Evolutionary conservation across 805 yeast genomes (phyloP).

Genomic region (Tanozyma kutaoensis): DNA sequence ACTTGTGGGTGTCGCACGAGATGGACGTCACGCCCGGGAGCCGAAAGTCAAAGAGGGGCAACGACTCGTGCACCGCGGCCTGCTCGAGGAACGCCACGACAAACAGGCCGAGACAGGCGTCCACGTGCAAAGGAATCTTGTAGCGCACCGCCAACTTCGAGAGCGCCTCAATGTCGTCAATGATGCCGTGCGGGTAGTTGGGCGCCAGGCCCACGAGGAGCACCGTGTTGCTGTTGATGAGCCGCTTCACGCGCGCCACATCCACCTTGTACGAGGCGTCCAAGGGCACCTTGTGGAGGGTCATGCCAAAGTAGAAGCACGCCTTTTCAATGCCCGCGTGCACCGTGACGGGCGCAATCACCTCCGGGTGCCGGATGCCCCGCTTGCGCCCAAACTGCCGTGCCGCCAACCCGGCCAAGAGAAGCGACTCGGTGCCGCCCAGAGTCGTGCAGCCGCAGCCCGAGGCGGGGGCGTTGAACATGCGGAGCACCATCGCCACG

Average conservation of each 20-base stretch:
- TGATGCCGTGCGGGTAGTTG: conserved; percentile 91
- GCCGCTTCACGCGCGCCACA: conserved; percentile 40
- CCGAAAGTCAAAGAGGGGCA: conserved; percentile 69
- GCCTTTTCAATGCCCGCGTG: conserved; percentile 97
- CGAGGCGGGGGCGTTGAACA: conserved; percentile 64
- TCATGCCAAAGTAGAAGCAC: conserved; percentile 79
- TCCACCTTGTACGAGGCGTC: conserved; percentile 67
- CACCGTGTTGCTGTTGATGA: conserved; percentile 71
- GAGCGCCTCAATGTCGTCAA: conserved; percentile 73
- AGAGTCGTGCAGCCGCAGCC: conserved; percentile 69
- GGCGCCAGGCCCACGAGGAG: conserved; percentile 90
- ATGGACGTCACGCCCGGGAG: conserved; percentile 89
- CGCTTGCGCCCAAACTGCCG: conserved; percentile 54
- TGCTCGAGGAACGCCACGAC: conserved; percentile 67
- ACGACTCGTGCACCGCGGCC: conserved; percentile 21
- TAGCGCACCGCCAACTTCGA: conserved; percentile 51
- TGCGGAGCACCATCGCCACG: conserved; percentile 73
- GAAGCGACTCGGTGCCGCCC: conserved; percentile 91
- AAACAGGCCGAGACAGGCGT: conserved; percentile 91
- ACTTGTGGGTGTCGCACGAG: conserved; percentile 98
- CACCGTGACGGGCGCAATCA: conserved; percentile 77
- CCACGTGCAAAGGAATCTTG: conserved; percentile 85
- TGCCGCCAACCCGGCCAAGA: conserved; percentile 81
- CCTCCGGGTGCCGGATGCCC: conserved; percentile 64
- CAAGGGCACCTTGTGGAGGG: conserved; percentile 65